Evolutionary conservation across 2,329 filamentous ascomycete species (phyloP), one percentile per base, ranked within the genome.

Genomic region (Cytospora leucostoma): DNA sequence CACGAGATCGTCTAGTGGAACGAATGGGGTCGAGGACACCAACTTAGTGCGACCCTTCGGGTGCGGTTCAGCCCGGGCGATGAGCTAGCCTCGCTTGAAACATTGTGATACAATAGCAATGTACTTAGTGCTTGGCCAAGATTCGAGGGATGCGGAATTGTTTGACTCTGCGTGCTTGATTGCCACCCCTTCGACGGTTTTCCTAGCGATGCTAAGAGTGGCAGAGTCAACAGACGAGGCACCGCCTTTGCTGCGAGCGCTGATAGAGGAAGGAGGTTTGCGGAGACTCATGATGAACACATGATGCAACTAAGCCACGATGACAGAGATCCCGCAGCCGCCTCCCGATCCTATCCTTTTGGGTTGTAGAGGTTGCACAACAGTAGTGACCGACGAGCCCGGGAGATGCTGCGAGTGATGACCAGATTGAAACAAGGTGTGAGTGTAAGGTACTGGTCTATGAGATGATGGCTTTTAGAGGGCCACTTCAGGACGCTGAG

Each of bases 341-440:
- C n/a, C n/a, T 19, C 21, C 8, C 44, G 44, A 7, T 35, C 56
- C 33, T 4, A n/a, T 40, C 12, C 44, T 15, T 54, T 15, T 49
- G 49, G 33, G 50, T n/a, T 59, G 50, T 59, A 38, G n/a, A 4
- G 54, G 60, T 56, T 49, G 56, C 56, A 59, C 59, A 13, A 35
- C 63, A 59, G 27, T 52, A 55, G 59, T 44, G 44, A 56, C 59
- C 56, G 51, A 56, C 50, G 50, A 37, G 56, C n/a, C 34, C 40
- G 38, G 55, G 59, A 59, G 50, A 58, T 61, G 62, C 62, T 57
- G 53, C 62, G 57, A 59, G 49, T 44, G 27, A 61, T 34, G 35
- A 40, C 7, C 7, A 40, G 40, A n/a, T 34, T 40, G 59, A 37
- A 65, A 56, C 27, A 32, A 38, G n/a, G 34, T 44, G 58, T 47